phyloP scores from a whole-genome alignment of 305 asterid genomes.

The Salvia sclarea region DNA sequence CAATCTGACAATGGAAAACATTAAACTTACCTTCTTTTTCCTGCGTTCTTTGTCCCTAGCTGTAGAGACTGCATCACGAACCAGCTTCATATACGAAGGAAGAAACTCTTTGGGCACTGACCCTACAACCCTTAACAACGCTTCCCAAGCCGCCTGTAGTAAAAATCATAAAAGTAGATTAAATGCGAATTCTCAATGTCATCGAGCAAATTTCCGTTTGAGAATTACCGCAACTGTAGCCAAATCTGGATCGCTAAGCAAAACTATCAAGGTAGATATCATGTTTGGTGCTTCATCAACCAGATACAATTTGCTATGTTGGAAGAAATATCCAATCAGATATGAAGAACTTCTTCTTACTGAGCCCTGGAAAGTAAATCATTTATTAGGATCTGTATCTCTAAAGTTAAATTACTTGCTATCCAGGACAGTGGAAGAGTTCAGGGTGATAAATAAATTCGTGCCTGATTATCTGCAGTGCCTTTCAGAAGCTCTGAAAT shows the following conservation, averaged over 20 bases:
- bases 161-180: conserved; percentile 21
- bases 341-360: conserved; percentile 73
- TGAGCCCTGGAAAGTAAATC: conserved; percentile 65
- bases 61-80: conserved; percentile 98
- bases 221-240: conserved; percentile 75
- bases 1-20: conserved; percentile 27
- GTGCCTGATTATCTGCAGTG: conserved; percentile 82
- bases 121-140: conserved; percentile 76
- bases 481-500: conserved; percentile 88
- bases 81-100: conserved; percentile 90
- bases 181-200: conserved; percentile 21
- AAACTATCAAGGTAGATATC: conserved; percentile 80
- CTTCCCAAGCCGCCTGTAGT: conserved; percentile 93
- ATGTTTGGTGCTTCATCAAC: conserved; percentile 94
- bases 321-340: conserved; percentile 89
- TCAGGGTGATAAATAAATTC: conserved; percentile 31
- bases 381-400: conserved; percentile 14
- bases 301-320: conserved; percentile 82
- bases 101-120: conserved; percentile 92
- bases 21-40: conserved; percentile 63
- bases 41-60: conserved; percentile 95
- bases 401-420: conserved; percentile 10
- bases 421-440: conserved; percentile 16
- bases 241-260: conserved; percentile 85
- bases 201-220: conserved; percentile 13